A percentile compares a stretch with the other conserved stretches of the same genome.
Evolutionary conservation across 768 basidiomycete genomes (phyloP).

Genomic region (Serendipita indica): DNA sequence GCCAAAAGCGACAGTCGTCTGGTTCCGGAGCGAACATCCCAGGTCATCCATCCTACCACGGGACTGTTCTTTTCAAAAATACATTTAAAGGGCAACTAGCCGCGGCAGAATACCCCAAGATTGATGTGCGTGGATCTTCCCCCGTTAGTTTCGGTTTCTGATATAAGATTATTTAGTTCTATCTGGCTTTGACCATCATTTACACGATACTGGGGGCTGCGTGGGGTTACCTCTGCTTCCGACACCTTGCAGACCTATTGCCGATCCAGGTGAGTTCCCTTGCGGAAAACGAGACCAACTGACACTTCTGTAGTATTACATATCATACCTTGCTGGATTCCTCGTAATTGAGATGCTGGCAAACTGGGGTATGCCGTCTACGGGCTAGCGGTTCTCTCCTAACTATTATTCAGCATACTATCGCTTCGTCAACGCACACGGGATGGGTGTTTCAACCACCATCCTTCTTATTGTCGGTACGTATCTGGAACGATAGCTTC

Average conservation of each 20-base stretch:
- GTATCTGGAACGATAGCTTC: slow-evolving; percentile 19
- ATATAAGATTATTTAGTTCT: slow-evolving; percentile 43
- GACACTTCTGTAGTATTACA: slow-evolving; percentile 53
- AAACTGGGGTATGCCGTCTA: slow-evolving; percentile 49
- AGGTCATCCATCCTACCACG: slow-evolving; percentile 63
- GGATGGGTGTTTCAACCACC: slow-evolving; percentile 53
- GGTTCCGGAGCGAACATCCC: slow-evolving; percentile 32
- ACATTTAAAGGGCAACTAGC: slow-evolving; percentile 77
- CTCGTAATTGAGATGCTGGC: slow-evolving; percentile 90
- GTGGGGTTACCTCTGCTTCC: slow-evolving; percentile 79
- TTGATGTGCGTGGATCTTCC: slow-evolving; percentile 45
- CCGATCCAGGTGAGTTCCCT: slow-evolving; percentile 57
- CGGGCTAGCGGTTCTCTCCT: neutral
- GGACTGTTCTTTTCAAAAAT: slow-evolving; percentile 73
- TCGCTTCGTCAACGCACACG: slow-evolving; percentile 83
- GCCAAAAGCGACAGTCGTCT: slow-evolving; percentile 21
- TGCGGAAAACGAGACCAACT: slow-evolving; percentile 9
- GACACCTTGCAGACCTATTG: slow-evolving; percentile 65
- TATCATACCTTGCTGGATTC: slow-evolving; percentile 74
- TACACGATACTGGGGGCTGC: slow-evolving; percentile 50
- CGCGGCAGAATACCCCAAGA: slow-evolving; percentile 94
- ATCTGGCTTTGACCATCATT: slow-evolving; percentile 67
- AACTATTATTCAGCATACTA: slow-evolving; percentile 52
- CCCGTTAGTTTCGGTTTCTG: neutral
- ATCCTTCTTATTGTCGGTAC: slow-evolving; percentile 87